A percentile compares a stretch with the other conserved stretches of the same genome.
Evolutionary conservation across 2,329 filamentous ascomycete genomes (phyloP).

Genomic region (Cryphonectria parasitica): DNA sequence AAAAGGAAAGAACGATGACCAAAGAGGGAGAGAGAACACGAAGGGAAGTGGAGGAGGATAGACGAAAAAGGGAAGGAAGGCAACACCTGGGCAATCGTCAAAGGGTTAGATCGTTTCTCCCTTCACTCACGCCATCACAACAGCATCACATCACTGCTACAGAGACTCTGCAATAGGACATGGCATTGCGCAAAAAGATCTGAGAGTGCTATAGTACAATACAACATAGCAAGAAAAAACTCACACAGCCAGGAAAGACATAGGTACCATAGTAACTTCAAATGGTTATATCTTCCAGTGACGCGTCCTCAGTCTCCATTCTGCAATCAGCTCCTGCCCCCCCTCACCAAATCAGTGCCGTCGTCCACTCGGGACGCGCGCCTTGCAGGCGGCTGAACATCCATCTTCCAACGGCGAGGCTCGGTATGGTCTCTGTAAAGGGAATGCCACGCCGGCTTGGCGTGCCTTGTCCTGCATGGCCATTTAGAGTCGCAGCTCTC

Average conservation of each 20-base stretch:
- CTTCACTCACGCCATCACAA: background rate
- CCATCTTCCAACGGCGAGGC: background rate
- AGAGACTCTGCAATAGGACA: background rate
- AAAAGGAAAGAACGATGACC: too few species aligned
- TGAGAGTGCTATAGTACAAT: background rate
- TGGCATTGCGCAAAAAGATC: background rate
- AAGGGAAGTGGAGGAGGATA: too few species aligned
- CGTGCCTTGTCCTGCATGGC: background rate
- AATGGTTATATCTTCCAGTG: too few species aligned
- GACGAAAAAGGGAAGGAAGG: too few species aligned
- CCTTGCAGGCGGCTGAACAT: background rate
- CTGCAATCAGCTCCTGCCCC: background rate
- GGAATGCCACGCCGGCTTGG: background rate
- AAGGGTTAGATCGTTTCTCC: background rate
- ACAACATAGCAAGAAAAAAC: background rate
- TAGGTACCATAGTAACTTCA: background rate
- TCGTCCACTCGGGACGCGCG: background rate
- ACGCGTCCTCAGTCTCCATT: slow-evolving; percentile 26
- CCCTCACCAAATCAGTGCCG: background rate
- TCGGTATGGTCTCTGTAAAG: background rate
- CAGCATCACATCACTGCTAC: background rate
- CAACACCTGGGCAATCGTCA: too few species aligned
- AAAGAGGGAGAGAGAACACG: too few species aligned
- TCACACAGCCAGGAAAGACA: background rate
- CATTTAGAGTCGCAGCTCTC: background rate